A percentile compares a stretch with the other conserved stretches of the same genome.
These are phyloP conservation scores for Chaetomium strumarium DNA, from an alignment of 2,329 filamentous ascomycete genomes.

Conservation along the genomic window DNA sequence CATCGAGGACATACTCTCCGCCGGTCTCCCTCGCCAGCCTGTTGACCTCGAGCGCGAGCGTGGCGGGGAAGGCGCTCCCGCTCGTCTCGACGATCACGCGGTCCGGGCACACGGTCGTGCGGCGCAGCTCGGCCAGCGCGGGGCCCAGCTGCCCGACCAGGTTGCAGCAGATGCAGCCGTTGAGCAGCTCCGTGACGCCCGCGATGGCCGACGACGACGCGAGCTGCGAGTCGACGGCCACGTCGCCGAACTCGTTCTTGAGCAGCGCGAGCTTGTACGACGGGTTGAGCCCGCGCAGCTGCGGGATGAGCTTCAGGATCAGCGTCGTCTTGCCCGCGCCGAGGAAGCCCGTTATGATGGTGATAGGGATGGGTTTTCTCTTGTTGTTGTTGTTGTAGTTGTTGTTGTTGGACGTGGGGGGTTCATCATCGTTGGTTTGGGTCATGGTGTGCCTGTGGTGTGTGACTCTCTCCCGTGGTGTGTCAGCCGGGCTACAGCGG, in stretches of 20 bases:
- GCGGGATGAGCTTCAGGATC: conserved; percentile 87
- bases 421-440: conserved; percentile 28
- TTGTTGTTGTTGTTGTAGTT: not conserved
- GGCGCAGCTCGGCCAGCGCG: conserved; percentile 69
- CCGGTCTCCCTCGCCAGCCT: conserved; percentile 64
- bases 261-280: conserved; percentile 84
- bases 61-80: conserved; percentile 82
- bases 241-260: conserved; percentile 96
- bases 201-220: conserved; percentile 77
- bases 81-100: conserved; percentile 92
- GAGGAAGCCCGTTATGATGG: conserved; percentile 92
- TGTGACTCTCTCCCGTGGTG: too few species aligned
- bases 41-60: conserved; percentile 85
- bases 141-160: conserved; percentile 84
- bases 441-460: too few species aligned
- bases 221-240: conserved; percentile 89
- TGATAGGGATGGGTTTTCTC: conserved; percentile 70
- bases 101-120: conserved; percentile 56
- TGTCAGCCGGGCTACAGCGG: too few species aligned
- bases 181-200: conserved; percentile 86
- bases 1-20: conserved; percentile 68
- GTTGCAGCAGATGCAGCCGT: conserved; percentile 98
- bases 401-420: conserved; percentile 31
- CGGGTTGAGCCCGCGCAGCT: conserved; percentile 68
- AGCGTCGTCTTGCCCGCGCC: conserved; percentile 95